Conservation (phyloP, 2,329 filamentous ascomycete genomes). For the Hypoxylon sp. region DNA sequence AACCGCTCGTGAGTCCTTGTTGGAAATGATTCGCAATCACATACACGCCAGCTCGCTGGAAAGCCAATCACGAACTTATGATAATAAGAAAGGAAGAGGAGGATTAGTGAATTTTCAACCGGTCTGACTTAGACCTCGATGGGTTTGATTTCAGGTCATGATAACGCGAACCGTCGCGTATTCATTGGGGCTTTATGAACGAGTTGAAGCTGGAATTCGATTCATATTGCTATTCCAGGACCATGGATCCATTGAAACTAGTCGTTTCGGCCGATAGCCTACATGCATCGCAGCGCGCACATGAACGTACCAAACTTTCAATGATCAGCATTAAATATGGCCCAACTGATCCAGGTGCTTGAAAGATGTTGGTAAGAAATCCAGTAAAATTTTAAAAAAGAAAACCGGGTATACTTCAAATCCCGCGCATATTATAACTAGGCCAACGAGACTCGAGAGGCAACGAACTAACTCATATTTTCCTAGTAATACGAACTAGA, state of each 20-base stretch:
- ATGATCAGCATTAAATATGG: conserved; percentile 12
- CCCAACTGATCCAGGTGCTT: neutral
- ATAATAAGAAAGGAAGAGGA: conserved; percentile 1
- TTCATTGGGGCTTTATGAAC: conserved; percentile 11
- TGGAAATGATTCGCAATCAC: conserved; percentile 31
- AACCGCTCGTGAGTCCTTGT: conserved; percentile 12
- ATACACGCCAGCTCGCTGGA: neutral
- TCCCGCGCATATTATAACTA: conserved; percentile 3
- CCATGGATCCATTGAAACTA: neutral
- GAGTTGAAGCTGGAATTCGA: conserved; percentile 13
- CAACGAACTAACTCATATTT: conserved; percentile 10
- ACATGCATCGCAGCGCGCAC: conserved; percentile 16
- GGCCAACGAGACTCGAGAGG: neutral
- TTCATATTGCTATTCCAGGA: conserved; percentile 8
- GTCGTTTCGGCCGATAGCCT: conserved; percentile 20
- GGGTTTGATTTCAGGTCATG: neutral
- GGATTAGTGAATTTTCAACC: neutral
- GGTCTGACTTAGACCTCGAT: conserved; percentile 5
- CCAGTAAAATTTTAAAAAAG: neutral
- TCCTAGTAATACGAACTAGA: neutral
- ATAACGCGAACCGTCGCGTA: neutral
- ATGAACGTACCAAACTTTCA: conserved; percentile 8
- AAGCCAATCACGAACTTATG: conserved; percentile 11
- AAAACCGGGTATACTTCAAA: conserved; percentile 9
- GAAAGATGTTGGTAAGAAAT: neutral